phyloP scores from a whole-genome alignment of 208 protist genomes.

The Leishmania gerbilli region DNA sequence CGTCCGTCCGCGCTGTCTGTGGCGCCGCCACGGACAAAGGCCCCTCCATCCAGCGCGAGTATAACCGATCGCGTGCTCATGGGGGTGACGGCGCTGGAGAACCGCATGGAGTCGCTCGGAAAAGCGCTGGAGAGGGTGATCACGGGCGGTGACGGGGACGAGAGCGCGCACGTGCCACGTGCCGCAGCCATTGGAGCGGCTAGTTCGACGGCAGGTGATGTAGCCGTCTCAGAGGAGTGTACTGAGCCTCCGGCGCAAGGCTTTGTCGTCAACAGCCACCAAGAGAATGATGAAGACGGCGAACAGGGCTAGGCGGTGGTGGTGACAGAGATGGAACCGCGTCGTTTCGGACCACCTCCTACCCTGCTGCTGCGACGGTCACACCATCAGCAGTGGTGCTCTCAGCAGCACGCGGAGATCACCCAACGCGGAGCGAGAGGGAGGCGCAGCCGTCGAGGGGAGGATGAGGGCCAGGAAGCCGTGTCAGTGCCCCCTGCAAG shows the following conservation, averaged over 20 bases:
- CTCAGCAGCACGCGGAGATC: neutral
- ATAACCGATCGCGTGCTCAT: slow-evolving; percentile 34
- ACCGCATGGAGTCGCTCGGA: slow-evolving; percentile 59
- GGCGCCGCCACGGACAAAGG: slow-evolving; percentile 8
- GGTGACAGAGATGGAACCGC: neutral
- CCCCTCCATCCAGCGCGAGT: neutral
- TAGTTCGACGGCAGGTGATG: neutral
- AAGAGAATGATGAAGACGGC: slow-evolving; percentile 3
- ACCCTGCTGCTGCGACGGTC: neutral
- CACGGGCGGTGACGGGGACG: neutral
- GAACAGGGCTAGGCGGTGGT: slow-evolving; percentile 8
- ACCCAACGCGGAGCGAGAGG: neutral
- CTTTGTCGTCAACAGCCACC: neutral
- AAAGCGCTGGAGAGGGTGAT: slow-evolving; percentile 45
- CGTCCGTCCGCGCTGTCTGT: slow-evolving; percentile 16
- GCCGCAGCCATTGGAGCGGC: neutral
- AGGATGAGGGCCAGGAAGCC: no score
- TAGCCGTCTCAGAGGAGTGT: neutral
- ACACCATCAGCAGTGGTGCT: neutral
- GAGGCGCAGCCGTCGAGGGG: neutral
- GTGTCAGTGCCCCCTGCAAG: neutral
- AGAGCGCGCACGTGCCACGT: neutral
- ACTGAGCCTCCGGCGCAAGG: neutral
- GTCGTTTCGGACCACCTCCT: neutral
- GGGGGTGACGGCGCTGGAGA: slow-evolving; percentile 50